Evolutionary conservation across 2,329 filamentous ascomycete genomes (phyloP), one percentile per base, ranked within the genome.

Genomic region (Ophiocordyceps camponoti-saundersi): DNA sequence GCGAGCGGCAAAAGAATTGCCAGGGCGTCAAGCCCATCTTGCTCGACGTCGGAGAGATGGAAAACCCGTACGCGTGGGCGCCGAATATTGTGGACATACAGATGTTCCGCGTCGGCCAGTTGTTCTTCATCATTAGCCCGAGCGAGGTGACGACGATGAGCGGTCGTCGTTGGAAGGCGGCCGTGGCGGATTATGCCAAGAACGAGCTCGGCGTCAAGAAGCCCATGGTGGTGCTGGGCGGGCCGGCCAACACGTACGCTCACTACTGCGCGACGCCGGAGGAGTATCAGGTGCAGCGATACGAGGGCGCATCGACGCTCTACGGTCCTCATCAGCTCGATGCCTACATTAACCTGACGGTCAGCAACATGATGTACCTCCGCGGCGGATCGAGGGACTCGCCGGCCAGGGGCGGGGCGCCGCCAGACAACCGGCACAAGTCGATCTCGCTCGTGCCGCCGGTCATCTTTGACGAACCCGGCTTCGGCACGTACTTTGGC

Each of bases 91-190:
- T 94, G 42, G 87, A 95, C 59, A 75, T 95, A 7, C 89, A 95
- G 59, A 71, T 83, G 30, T 70, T 95, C 16, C 82, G 90, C 13
- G 82, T 90, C 0, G 90, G 90, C 0, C 85, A 92, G 56, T 65
- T 95, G 6, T 69, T 93, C 48, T 82, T 95, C 50, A 79, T 95
- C 51, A 77, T 95, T 23, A 83, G 82, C 30, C 83, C 89, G 0
- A 87, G 87, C 23, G 90, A 95, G 63, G 87, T 85, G 1, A 92
- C 85, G 0, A 95, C 89, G 3, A 96, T 95, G 90, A 77, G 85
- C 1, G 89, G 89, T 1, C 75, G 89, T 20, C 77, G 89, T 21
- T 95, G 90, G 89, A 85, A 82, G 57, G 72, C 77, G 32, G 80
- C 85, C 1, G 71, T 93, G 15, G 65, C 69, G 15, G 46, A 55